Evolutionary conservation across 2,329 filamentous ascomycete genomes (phyloP).

Genomic region (Escovopsis weberi): DNA sequence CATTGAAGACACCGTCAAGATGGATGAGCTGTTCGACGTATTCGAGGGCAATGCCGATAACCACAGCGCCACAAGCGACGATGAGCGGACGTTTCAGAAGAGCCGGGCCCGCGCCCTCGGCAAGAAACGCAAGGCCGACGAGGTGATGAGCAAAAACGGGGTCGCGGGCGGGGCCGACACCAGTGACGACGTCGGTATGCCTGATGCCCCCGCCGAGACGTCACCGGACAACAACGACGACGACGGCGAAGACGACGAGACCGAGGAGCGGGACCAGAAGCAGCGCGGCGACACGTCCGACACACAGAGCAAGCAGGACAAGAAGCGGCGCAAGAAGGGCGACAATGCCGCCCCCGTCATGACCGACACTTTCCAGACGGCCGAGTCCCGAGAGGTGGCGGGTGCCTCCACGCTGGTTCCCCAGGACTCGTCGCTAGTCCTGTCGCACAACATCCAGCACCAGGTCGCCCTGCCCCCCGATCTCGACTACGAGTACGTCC

Average conservation of each 20-base stretch:
- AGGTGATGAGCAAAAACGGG: conserved; percentile 45
- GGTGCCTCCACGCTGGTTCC: conserved; percentile 54
- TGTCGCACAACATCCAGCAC: conserved; percentile 97
- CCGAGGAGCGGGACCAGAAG: conserved; percentile 19
- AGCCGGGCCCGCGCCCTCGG: conserved; percentile 43
- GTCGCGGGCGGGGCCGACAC: conserved; percentile 6
- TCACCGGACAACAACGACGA: conserved; percentile 19
- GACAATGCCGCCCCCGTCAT: conserved; percentile 62
- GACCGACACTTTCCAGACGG: conserved; percentile 88
- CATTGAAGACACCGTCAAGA: conserved; percentile 17
- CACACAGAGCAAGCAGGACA: conserved; percentile 37
- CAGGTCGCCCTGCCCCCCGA: conserved; percentile 90
- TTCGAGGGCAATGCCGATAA: conserved; percentile 49
- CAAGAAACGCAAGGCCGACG: conserved; percentile 80
- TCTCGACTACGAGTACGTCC: conserved; percentile 85
- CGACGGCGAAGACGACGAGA: conserved; percentile 12
- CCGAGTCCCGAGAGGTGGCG: conserved; percentile 80
- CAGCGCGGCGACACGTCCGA: conserved; percentile 14
- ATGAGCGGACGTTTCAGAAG: conserved; percentile 30
- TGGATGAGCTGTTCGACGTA: conserved; percentile 73
- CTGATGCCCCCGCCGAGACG: conserved; percentile 25
- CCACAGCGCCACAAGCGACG: conserved; percentile 28
- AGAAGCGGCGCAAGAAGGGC: conserved; percentile 48
- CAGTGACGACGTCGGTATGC: conserved; percentile 18
- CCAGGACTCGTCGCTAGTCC: conserved; percentile 58